Conservation (phyloP, 1,139 yeast genomes). For the Hanseniaspora gamundiae region DNA sequence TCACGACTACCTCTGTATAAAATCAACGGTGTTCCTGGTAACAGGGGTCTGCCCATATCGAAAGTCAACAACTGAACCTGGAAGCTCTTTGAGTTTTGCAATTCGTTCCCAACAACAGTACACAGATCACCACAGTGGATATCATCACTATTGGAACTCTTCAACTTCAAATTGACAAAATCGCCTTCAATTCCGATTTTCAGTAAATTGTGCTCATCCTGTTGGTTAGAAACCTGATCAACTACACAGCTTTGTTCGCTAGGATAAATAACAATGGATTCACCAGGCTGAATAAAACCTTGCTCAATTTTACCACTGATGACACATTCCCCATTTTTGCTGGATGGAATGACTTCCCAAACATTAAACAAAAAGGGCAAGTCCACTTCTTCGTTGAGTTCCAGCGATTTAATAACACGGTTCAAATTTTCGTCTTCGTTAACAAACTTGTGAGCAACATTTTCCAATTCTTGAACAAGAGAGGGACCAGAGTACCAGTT, state of each 20-base stretch:
- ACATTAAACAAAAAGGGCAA: constrained; percentile 30
- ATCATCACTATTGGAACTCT: constrained; percentile 36
- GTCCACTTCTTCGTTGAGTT: constrained; percentile 4
- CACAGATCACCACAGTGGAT: constrained; percentile 67
- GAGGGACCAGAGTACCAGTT: constrained; percentile 64
- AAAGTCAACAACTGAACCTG: constrained; percentile 51
- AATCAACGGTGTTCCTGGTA: constrained; percentile 75
- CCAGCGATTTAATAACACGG: background rate
- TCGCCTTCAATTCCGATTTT: constrained; percentile 59
- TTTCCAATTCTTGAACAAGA: constrained; percentile 44
- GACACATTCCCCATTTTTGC: constrained; percentile 17
- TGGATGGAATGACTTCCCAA: constrained; percentile 25
- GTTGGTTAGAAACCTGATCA: constrained; percentile 27
- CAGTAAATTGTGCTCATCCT: constrained; percentile 22
- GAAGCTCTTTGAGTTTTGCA: constrained; percentile 41
- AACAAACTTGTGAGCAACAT: constrained; percentile 20
- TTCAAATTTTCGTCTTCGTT: constrained; percentile 11
- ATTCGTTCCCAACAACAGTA: constrained; percentile 36
- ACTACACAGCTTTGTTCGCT: constrained; percentile 33
- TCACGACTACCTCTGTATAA: constrained; percentile 73
- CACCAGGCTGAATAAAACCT: constrained; percentile 71
- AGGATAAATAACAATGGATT: constrained; percentile 54
- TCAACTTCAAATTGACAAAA: constrained; percentile 47
- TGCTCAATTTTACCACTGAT: constrained; percentile 63
- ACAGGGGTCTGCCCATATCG: constrained; percentile 57